phyloP scores from a whole-genome alignment of 345 rosid genomes.

The Eucalyptus pumila region DNA sequence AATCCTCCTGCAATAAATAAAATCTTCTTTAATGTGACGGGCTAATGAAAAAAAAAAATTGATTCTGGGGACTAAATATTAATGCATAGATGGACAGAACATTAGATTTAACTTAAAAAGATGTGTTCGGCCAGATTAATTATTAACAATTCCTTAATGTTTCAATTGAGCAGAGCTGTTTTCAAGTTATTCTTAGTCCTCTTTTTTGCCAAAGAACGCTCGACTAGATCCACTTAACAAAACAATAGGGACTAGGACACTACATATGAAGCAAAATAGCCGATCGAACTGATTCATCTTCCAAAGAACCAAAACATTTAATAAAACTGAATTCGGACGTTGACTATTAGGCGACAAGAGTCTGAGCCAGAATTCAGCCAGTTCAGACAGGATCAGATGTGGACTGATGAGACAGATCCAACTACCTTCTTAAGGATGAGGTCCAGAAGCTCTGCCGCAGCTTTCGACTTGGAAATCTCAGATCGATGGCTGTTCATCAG shows the following conservation, averaged over 20 bases:
- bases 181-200: not conserved
- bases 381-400: not conserved
- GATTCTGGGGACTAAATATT: not conserved
- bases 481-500: conserved; percentile 35
- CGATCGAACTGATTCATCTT: not conserved
- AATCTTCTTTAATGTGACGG: not conserved
- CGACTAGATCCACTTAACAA: not conserved
- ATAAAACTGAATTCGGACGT: not conserved
- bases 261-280: not conserved
- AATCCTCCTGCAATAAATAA: conserved; percentile 37
- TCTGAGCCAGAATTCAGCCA: not conserved
- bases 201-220: not conserved
- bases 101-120: not conserved
- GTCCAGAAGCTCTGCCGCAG: conserved; percentile 77
- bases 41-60: not conserved
- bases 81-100: not conserved
- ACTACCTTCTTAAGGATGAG: conserved; percentile 67
- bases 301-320: not conserved
- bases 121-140: not conserved
- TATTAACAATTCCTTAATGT: not conserved
- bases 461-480: conserved; percentile 46
- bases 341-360: not conserved
- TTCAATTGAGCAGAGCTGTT: not conserved
- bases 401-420: not conserved
- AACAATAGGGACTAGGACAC: not conserved